phyloP scores from a whole-genome alignment of 2,329 filamentous ascomycete genomes.

The Camillea tinctor region DNA sequence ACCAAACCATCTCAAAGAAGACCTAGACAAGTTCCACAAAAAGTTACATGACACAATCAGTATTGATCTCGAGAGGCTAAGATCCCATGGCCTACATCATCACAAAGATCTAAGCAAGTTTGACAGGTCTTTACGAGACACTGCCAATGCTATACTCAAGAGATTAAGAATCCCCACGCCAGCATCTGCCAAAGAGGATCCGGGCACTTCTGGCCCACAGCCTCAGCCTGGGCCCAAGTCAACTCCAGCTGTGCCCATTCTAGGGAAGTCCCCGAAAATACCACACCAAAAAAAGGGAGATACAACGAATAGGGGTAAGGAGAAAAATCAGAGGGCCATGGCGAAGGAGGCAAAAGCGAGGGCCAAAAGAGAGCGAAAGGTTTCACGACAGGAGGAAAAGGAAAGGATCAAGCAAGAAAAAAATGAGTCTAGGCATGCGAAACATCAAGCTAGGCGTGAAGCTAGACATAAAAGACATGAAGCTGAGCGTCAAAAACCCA shows the following conservation, averaged over 20 bases:
- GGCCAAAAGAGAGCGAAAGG: slow-evolving; percentile 17
- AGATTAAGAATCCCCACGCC: not conserved
- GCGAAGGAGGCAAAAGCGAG: slow-evolving; percentile 14
- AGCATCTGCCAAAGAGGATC: slow-evolving; percentile 1
- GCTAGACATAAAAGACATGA: slow-evolving; percentile 11
- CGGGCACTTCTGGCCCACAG: not conserved
- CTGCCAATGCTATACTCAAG: not conserved
- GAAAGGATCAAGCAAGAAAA: slow-evolving; percentile 14
- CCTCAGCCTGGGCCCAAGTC: not conserved
- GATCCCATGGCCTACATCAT: too few relatives aligned
- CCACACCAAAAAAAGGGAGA: not conserved
- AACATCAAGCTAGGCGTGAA: not conserved
- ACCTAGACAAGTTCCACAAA: too few relatives aligned
- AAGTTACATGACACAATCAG: too few relatives aligned
- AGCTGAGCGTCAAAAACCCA: slow-evolving; percentile 7
- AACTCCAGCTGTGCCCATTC: not conserved
- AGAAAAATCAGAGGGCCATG: slow-evolving; percentile 18
- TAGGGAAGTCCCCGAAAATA: not conserved
- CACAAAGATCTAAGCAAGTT: too few relatives aligned
- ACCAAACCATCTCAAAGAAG: too few relatives aligned
- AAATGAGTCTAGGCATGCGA: slow-evolving; percentile 5
- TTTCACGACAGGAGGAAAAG: slow-evolving; percentile 20
- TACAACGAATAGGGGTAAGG: slow-evolving; percentile 9
- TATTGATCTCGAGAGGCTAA: too few relatives aligned
- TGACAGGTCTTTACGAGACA: not conserved